Percentiles rank a stretch among this genome's conserved stretches.
These are phyloP conservation scores for Schwanniomyces polymorphus DNA, from an alignment of 805 yeast species.

Conservation along the genomic window DNA sequence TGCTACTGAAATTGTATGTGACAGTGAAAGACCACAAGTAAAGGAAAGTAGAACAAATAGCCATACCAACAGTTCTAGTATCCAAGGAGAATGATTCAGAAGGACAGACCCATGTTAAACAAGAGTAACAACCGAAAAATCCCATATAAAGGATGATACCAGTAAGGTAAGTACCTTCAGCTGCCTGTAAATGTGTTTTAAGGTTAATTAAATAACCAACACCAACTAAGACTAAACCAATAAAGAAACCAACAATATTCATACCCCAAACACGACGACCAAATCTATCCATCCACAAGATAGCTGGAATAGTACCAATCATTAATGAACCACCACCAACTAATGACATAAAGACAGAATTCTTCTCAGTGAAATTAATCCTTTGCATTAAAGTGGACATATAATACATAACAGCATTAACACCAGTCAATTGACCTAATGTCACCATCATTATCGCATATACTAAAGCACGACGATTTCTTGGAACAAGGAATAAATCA, in stretches of 20 bases:
- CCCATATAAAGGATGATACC: slow-evolving; percentile 65
- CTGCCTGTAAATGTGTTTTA: slow-evolving; percentile 42
- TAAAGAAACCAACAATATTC: slow-evolving; percentile 56
- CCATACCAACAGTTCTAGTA: slow-evolving; percentile 65
- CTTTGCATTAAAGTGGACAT: slow-evolving; percentile 56
- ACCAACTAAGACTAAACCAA: slow-evolving; percentile 63
- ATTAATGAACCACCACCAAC: slow-evolving; percentile 67
- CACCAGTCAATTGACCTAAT: slow-evolving; percentile 67
- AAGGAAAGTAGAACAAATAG: slow-evolving; percentile 53
- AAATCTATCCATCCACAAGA: slow-evolving; percentile 54
- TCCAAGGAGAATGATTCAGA: slow-evolving; percentile 62
- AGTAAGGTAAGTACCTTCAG: slow-evolving; percentile 59
- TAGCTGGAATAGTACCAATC: slow-evolving; percentile 67
- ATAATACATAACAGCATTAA: slow-evolving; percentile 66
- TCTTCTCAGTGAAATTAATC: slow-evolving; percentile 53
- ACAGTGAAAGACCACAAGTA: slow-evolving; percentile 65
- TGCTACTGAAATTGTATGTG: slow-evolving; percentile 60
- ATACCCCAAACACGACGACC: slow-evolving; percentile 63
- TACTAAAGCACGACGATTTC: slow-evolving; percentile 61
- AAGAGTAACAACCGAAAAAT: slow-evolving; percentile 66
- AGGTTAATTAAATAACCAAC: slow-evolving; percentile 48
- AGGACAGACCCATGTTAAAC: slow-evolving; percentile 69
- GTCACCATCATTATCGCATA: slow-evolving; percentile 59
- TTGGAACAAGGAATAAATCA: slow-evolving; percentile 54
- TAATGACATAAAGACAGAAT: slow-evolving; percentile 63